Conservation (phyloP, 306 rosid genomes). For the Cucurbita argyrosperma region DNA sequence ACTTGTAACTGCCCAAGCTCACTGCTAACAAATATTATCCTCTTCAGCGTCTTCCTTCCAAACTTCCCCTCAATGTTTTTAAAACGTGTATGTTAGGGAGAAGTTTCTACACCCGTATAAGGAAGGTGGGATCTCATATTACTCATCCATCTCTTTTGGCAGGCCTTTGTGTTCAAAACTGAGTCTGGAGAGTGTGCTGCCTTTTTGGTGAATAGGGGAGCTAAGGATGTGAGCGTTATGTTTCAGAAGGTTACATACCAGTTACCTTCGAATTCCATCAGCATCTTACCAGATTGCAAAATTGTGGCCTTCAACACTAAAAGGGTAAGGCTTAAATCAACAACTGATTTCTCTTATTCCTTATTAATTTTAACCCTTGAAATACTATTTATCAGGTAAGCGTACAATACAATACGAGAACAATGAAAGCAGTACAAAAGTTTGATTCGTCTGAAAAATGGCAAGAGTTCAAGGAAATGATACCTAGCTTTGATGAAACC, state of each 20-base stretch:
- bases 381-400: constrained; percentile 14
- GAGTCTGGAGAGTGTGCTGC: constrained; percentile 28
- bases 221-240: constrained; percentile 21
- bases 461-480: constrained; percentile 19
- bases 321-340: neutral
- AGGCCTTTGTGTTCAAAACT: constrained; percentile 24
- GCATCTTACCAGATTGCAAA: constrained; percentile 83
- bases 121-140: too few species aligned
- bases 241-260: constrained; percentile 26
- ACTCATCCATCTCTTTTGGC: too few species aligned
- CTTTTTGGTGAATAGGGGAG: constrained; percentile 24
- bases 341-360: too few species aligned
- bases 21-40: too few species aligned
- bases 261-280: constrained; percentile 49
- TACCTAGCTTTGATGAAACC: constrained; percentile 17
- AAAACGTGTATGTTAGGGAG: too few species aligned
- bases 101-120: too few species aligned
- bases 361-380: neutral
- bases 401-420: constrained; percentile 15
- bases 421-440: constrained; percentile 11
- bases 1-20: too few species aligned
- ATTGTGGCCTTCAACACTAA: constrained; percentile 59
- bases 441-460: constrained; percentile 10
- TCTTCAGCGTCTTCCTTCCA: too few species aligned
- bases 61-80: too few species aligned